Percentiles rank a stretch among this genome's conserved stretches.
These are phyloP conservation scores for Jackrogersella multiformis DNA, from an alignment of 495 filamentous ascomycete species.

Conservation along the genomic window DNA sequence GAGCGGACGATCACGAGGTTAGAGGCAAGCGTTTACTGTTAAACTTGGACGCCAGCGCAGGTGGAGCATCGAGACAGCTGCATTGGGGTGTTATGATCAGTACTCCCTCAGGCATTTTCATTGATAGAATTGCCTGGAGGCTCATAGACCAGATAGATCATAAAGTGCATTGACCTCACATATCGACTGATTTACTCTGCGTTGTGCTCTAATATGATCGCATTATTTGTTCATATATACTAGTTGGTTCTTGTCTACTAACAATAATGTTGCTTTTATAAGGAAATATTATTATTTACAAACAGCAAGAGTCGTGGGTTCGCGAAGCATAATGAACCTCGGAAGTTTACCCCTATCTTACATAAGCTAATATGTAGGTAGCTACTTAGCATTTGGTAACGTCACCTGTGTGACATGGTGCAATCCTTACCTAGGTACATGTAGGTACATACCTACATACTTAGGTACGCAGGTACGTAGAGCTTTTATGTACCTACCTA, in stretches of 20 bases:
- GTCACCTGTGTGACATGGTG: conserved; percentile 26
- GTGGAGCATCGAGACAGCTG: conserved; percentile 1
- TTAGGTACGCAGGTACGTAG: background rate
- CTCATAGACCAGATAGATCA: conserved; percentile 36
- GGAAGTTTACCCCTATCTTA: background rate
- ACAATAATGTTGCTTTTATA: background rate
- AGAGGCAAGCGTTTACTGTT: background rate
- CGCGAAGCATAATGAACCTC: background rate
- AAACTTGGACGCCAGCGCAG: background rate
- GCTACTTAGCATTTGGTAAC: background rate
- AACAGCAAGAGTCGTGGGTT: background rate
- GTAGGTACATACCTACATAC: conserved; percentile 15
- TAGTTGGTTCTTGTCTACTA: background rate
- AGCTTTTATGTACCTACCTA: background rate
- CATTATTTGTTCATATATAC: background rate
- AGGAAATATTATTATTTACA: background rate
- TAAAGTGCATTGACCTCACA: conserved; percentile 18
- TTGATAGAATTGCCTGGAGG: conserved; percentile 14
- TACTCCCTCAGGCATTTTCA: conserved; percentile 12
- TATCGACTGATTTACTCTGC: background rate
- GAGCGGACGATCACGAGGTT: background rate
- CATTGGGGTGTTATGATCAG: conserved; percentile 20
- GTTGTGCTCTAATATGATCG: conserved; percentile 1
- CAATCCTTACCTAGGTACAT: no score
- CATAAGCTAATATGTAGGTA: background rate